Conservation (phyloP, 1,284 basidiomycete genomes). For the Coriolopsis trogii region DNA sequence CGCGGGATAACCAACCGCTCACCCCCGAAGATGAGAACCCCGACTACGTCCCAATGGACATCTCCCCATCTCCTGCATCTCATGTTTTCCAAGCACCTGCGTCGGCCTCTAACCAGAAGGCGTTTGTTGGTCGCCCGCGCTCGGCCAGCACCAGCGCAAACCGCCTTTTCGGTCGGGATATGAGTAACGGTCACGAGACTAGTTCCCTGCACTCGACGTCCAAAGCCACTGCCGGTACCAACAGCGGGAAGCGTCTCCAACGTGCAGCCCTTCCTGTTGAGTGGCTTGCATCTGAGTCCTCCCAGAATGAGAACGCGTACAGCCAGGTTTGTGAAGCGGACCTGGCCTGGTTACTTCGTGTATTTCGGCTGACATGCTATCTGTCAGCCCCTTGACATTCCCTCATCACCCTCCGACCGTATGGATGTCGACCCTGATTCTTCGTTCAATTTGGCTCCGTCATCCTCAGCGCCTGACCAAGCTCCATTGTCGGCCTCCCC, state of each 20-base stretch:
- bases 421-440: constrained; percentile 83
- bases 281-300: constrained; percentile 52
- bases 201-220: constrained; percentile 33
- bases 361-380: constrained; percentile 18
- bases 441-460: constrained; percentile 36
- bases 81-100: constrained; percentile 25
- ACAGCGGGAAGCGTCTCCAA: constrained; percentile 54
- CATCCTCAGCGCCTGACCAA: constrained; percentile 29
- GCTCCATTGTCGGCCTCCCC: constrained; percentile 30
- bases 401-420: constrained; percentile 48
- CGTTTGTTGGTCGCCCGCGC: constrained; percentile 18
- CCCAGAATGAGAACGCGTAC: constrained; percentile 30
- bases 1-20: constrained; percentile 46
- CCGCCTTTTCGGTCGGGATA: constrained; percentile 70
- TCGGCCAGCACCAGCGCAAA: constrained; percentile 48
- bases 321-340: constrained; percentile 30
- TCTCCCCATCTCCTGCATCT: constrained; percentile 64
- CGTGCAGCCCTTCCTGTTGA: constrained; percentile 62
- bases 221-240: constrained; percentile 43
- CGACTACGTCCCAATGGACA: constrained; percentile 68
- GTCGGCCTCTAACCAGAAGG: constrained; percentile 1
- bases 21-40: constrained; percentile 48
- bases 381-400: constrained; percentile 29
- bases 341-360: background rate
- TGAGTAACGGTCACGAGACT: constrained; percentile 52